A percentile compares a stretch with the other conserved stretches of the same genome.
These are phyloP conservation scores for Pleoardoris graminearum DNA, from an alignment of 2,329 filamentous ascomycete species.

Conservation along the genomic window DNA sequence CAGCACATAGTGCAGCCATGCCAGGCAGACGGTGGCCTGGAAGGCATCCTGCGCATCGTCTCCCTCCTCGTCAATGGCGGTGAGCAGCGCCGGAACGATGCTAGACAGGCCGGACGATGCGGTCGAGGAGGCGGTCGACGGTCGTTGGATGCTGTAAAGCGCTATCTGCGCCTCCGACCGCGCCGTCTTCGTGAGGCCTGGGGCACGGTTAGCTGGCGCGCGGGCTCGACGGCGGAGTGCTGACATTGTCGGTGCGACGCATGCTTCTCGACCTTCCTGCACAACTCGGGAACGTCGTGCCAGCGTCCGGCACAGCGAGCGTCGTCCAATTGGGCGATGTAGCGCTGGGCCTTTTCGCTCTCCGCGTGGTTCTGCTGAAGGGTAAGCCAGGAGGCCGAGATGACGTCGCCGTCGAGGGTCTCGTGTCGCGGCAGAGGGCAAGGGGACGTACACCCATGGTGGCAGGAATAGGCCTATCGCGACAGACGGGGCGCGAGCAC, in stretches of 20 bases:
- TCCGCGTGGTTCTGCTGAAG: constrained; percentile 50
- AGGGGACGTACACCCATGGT: constrained; percentile 42
- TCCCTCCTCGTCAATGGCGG: constrained; percentile 46
- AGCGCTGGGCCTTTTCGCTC: constrained; percentile 77
- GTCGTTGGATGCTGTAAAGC: constrained; percentile 47
- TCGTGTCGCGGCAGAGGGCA: background rate
- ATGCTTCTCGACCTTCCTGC: constrained; percentile 94
- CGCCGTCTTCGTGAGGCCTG: constrained; percentile 53
- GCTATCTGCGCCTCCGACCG: constrained; percentile 53
- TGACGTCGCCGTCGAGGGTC: constrained; percentile 36
- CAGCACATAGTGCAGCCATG: constrained; percentile 80
- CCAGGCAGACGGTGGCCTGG: constrained; percentile 80
- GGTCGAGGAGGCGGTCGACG: constrained; percentile 48
- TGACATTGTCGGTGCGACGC: constrained; percentile 82
- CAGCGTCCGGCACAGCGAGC: constrained; percentile 88
- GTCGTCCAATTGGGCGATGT: constrained; percentile 79
- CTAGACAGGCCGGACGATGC: constrained; percentile 41
- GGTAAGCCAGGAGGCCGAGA: constrained; percentile 33
- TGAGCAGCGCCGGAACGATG: constrained; percentile 46
- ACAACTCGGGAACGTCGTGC: constrained; percentile 82
- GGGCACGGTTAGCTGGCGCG: constrained; percentile 13
- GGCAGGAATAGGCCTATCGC: constrained; percentile 34
- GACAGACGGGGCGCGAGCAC: constrained; percentile 23
- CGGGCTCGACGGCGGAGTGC: constrained; percentile 34
- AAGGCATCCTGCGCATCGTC: constrained; percentile 61